Evolutionary conservation across 108 stramenopile species (phyloP).

Genomic region (Stephanodiscus triporus): DNA sequence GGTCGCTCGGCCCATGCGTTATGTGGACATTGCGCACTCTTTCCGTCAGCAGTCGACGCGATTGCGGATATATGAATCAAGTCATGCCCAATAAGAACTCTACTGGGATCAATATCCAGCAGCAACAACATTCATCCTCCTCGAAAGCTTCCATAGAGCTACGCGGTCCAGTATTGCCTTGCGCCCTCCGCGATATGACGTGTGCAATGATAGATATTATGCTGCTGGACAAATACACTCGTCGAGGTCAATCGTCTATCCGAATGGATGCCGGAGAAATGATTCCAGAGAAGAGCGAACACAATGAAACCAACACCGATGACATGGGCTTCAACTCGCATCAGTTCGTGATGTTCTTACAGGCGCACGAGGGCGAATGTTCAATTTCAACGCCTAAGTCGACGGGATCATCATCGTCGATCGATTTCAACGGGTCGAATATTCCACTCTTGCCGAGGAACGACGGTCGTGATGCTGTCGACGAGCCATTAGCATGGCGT

Average conservation of each 20-base stretch:
- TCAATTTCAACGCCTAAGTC: slow-evolving; percentile 8
- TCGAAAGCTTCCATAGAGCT: slow-evolving; percentile 45
- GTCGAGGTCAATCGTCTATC: neutral
- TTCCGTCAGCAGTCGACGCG: slow-evolving; percentile 32
- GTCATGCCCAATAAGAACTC: neutral
- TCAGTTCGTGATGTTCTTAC: slow-evolving; percentile 40
- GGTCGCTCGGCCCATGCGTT: slow-evolving; percentile 59
- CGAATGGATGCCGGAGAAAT: neutral
- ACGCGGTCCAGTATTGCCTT: slow-evolving; percentile 60
- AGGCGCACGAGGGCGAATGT: slow-evolving; percentile 41
- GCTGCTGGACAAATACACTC: slow-evolving; percentile 19
- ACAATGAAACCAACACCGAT: neutral
- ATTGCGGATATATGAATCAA: slow-evolving; percentile 37
- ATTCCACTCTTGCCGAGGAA: slow-evolving; percentile 13
- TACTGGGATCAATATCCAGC: neutral
- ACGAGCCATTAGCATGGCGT: slow-evolving; percentile 15
- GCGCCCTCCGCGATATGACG: slow-evolving; percentile 54
- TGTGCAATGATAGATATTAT: slow-evolving; percentile 37
- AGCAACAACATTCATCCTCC: slow-evolving; percentile 7
- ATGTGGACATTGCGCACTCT: slow-evolving; percentile 53
- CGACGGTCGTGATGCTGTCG: neutral
- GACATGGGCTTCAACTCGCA: slow-evolving; percentile 8
- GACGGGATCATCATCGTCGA: slow-evolving; percentile 32
- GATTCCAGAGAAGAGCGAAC: neutral
- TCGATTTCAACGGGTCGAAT: slow-evolving; percentile 36